These are phyloP conservation scores for Lathyrus sativus DNA, from an alignment of 306 rosid genomes.

Conservation along the genomic window DNA sequence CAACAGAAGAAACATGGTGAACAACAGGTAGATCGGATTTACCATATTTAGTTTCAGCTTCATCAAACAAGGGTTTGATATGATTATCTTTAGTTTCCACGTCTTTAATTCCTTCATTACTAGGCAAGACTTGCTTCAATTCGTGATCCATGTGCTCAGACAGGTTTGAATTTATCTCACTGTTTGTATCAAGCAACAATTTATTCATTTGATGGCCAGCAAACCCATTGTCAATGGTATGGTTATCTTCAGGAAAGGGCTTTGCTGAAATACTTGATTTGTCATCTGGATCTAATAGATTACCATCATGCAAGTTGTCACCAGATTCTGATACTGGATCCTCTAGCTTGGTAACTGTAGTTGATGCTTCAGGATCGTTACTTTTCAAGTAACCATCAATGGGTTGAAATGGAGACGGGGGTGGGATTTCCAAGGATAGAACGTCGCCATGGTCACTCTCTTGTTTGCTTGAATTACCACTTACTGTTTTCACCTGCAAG, in stretches of 20 bases:
- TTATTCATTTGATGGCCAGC: conserved; percentile 51
- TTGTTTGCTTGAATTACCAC: conserved; percentile 47
- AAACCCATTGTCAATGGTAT: conserved; percentile 53
- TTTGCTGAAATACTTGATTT: conserved; percentile 30
- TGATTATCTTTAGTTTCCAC: conserved; percentile 32
- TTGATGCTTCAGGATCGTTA: conserved; percentile 46
- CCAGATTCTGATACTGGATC: conserved; percentile 46
- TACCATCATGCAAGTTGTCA: conserved; percentile 50
- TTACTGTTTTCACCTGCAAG: conserved; percentile 41
- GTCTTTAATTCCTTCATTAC: conserved; percentile 36
- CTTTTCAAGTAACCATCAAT: conserved; percentile 31
- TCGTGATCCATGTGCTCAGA: conserved; percentile 49
- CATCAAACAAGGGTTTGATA: conserved; percentile 36
- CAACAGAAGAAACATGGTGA: conserved; percentile 46
- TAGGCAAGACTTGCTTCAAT: conserved; percentile 43
- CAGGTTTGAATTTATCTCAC: conserved; percentile 48
- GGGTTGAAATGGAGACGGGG: conserved; percentile 42
- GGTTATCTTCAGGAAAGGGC: conserved; percentile 40
- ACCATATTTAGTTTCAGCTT: conserved; percentile 37
- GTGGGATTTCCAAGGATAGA: conserved; percentile 40
- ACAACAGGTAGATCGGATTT: conserved; percentile 35
- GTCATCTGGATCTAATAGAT: conserved; percentile 35
- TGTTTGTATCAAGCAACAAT: conserved; percentile 53
- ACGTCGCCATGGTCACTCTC: conserved; percentile 48
- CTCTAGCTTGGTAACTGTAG: conserved; percentile 37